phyloP scores from a whole-genome alignment of 441 rosid genomes.

The Brassica balearica region DNA sequence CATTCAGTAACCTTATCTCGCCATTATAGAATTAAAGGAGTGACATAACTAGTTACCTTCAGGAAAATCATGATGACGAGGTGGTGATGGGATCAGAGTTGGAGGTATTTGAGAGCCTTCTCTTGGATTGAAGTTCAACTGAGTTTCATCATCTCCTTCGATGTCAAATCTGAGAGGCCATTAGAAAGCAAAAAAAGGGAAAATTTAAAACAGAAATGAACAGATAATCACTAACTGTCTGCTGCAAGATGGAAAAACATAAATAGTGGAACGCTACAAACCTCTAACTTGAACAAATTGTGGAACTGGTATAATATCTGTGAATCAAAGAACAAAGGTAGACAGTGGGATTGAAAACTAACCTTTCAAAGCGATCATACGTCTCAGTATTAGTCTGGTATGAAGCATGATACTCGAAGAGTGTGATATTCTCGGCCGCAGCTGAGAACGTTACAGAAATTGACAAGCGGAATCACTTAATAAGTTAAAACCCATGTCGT shows the following conservation, averaged over 20 bases:
- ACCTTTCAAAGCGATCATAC: constrained; percentile 82
- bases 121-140: constrained; percentile 56
- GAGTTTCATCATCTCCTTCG: constrained; percentile 76
- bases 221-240: constrained; percentile 25
- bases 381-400: constrained; percentile 55
- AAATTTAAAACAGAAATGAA: constrained; percentile 3
- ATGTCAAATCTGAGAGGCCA: constrained; percentile 72
- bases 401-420: constrained; percentile 66
- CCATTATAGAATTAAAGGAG: constrained; percentile 1
- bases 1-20: constrained; percentile 22
- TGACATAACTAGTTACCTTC: constrained; percentile 57
- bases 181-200: not conserved
- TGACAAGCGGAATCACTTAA: constrained; percentile 8
- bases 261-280: constrained; percentile 20
- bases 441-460: constrained; percentile 50
- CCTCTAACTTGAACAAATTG: not conserved
- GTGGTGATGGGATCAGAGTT: constrained; percentile 62
- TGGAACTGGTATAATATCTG: not conserved
- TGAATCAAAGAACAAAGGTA: constrained; percentile 10
- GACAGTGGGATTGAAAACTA: constrained; percentile 20
- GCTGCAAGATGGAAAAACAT: no score
- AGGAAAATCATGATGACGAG: constrained; percentile 52
- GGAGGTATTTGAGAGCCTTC: constrained; percentile 59
- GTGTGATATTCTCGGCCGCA: constrained; percentile 75
- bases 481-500: constrained; percentile 8